Conservation (phyloP, 495 filamentous ascomycete genomes). For the Lasiosphaeris hirsuta region DNA sequence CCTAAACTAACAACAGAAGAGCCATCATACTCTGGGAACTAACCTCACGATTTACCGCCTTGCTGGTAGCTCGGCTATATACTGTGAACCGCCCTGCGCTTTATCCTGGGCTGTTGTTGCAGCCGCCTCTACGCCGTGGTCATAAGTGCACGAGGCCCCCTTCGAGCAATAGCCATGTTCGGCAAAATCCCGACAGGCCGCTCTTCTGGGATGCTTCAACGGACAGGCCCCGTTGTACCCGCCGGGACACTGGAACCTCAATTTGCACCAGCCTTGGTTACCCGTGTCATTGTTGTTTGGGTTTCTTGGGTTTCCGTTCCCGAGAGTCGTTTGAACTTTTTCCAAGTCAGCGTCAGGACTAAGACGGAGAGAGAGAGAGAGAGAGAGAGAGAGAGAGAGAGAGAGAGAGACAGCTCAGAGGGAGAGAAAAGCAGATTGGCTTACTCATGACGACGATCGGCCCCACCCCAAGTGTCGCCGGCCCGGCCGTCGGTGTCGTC, state of each 20-base stretch:
- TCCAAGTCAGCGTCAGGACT: too few species aligned
- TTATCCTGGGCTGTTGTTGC: background rate
- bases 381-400: too few species aligned
- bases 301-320: too few species aligned
- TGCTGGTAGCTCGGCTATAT: background rate
- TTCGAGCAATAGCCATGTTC: background rate
- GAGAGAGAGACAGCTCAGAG: too few species aligned
- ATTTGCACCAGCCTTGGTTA: background rate
- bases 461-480: too few species aligned
- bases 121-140: background rate
- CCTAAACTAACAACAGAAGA: background rate
- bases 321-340: too few species aligned
- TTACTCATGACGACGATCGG: too few species aligned
- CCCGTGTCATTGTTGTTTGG: background rate
- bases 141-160: background rate
- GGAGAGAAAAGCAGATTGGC: too few species aligned
- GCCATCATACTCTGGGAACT: too few species aligned
- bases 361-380: too few species aligned
- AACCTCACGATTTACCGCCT: background rate
- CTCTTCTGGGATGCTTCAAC: background rate
- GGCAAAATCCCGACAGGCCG: background rate
- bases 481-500: too few species aligned
- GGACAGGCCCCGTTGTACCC: background rate
- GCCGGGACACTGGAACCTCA: slow-evolving; percentile 1
- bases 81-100: background rate